Percentiles rank a stretch among this genome's conserved stretches.
Conservation (phyloP, 1,139 yeast species). For the Saccharomyces pastorianus region DNA sequence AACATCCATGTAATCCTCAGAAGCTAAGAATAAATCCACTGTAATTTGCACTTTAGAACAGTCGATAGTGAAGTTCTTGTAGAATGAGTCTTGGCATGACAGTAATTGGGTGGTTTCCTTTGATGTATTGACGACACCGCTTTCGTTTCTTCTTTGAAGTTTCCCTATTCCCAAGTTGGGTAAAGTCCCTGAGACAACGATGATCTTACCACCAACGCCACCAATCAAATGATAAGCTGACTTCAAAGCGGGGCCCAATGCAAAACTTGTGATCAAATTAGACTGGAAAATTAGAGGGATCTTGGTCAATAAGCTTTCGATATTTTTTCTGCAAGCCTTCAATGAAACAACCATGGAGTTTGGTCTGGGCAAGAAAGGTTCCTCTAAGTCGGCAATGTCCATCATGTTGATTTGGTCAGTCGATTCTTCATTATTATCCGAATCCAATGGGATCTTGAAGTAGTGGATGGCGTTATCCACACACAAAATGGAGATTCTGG, state of each 20-base stretch:
- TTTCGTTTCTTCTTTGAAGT: slow-evolving; percentile 72
- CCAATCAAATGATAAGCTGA: slow-evolving; percentile 77
- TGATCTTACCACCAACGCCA: slow-evolving; percentile 82
- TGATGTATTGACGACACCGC: slow-evolving; percentile 63
- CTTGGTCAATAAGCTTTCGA: slow-evolving; percentile 64
- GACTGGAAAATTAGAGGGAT: slow-evolving; percentile 66
- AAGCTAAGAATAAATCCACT: slow-evolving; percentile 84
- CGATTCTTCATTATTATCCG: slow-evolving; percentile 12
- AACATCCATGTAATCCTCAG: slow-evolving; percentile 82
- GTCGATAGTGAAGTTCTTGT: slow-evolving; percentile 90
- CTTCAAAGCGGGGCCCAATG: slow-evolving; percentile 86
- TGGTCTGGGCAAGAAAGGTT: slow-evolving; percentile 87
- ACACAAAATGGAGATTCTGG: slow-evolving; percentile 78
- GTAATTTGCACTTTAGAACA: slow-evolving; percentile 89
- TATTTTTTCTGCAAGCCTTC: slow-evolving; percentile 59
- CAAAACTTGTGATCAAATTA: slow-evolving; percentile 62
- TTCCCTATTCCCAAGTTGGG: slow-evolving; percentile 86
- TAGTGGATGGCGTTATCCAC: slow-evolving; percentile 83
- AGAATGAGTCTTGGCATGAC: slow-evolving; percentile 75
- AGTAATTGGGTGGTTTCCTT: slow-evolving; percentile 77
- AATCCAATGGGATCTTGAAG: slow-evolving; percentile 58
- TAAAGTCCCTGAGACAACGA: slow-evolving; percentile 68
- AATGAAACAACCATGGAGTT: slow-evolving; percentile 74
- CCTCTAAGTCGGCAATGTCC: slow-evolving; percentile 85
- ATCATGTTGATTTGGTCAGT: slow-evolving; percentile 59